Conservation (phyloP, 2,329 filamentous ascomycete genomes). For the Calonectria naviculata region DNA sequence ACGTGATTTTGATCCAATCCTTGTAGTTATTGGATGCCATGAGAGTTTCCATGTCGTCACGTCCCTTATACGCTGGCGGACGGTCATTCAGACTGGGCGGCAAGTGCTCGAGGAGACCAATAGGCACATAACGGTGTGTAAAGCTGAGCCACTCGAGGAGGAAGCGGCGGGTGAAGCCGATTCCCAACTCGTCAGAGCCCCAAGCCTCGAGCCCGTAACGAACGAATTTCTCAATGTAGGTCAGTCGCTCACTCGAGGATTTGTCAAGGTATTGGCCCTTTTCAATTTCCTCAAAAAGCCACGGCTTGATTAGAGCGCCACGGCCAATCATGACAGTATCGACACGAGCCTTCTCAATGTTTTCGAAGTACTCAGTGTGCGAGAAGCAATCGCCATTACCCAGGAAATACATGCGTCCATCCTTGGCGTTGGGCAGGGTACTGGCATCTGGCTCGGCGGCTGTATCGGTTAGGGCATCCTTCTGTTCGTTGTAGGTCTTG, state of each 20-base stretch:
- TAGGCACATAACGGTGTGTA: conserved; percentile 88
- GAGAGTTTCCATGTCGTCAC: conserved; percentile 94
- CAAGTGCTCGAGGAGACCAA: conserved; percentile 88
- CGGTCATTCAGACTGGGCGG: conserved; percentile 91
- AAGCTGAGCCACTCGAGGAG: conserved; percentile 97
- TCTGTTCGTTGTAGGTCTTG: conserved; percentile 79
- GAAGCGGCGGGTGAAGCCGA: conserved; percentile 92
- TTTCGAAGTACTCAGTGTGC: conserved; percentile 85
- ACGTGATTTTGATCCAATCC: conserved; percentile 99
- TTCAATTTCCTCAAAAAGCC: conserved; percentile 97
- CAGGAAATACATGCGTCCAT: conserved; percentile 85
- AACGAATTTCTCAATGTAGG: conserved; percentile 88
- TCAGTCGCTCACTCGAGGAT: conserved; percentile 85
- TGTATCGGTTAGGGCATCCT: conserved; percentile 78
- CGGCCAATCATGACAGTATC: conserved; percentile 98
- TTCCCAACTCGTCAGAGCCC: conserved; percentile 94
- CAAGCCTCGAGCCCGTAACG: conserved; percentile 93
- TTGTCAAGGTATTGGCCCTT: conserved; percentile 96
- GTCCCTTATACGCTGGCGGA: conserved; percentile 83
- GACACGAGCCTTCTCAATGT: conserved; percentile 81
- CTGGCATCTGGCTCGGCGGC: conserved; percentile 80
- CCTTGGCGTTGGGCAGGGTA: conserved; percentile 73
- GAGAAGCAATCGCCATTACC: conserved; percentile 98
- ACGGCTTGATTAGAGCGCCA: conserved; percentile 95
- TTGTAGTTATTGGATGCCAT: conserved; percentile 91